A percentile compares a stretch with the other conserved stretches of the same genome.
Evolutionary conservation across 306 rosid genomes (phyloP).

Genomic region (Fragaria nilgerrensis): DNA sequence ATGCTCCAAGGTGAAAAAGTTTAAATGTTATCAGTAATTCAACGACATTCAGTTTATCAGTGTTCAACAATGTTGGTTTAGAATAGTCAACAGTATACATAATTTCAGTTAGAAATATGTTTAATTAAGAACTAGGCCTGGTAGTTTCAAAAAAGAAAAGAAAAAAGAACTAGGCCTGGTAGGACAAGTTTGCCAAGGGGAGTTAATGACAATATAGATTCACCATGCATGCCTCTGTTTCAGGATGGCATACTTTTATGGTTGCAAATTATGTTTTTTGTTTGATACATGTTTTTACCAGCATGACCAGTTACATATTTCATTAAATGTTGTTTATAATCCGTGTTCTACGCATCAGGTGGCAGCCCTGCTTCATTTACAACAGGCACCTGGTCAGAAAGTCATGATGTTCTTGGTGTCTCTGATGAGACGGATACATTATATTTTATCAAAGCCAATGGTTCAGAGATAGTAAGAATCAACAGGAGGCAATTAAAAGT

Average conservation of each 20-base stretch:
- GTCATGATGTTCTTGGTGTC: constrained; percentile 79
- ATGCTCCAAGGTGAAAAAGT: neutral
- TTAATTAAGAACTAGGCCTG: neutral
- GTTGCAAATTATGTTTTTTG: neutral
- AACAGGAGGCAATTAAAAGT: constrained; percentile 57
- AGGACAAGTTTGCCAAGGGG: neutral
- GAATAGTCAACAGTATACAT: neutral
- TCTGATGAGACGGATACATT: constrained; percentile 66
- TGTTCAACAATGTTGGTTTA: neutral
- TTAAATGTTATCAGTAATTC: neutral
- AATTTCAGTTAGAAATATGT: neutral
- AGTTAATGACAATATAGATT: neutral
- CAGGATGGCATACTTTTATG: neutral
- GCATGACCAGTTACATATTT: neutral
- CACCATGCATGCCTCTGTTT: neutral
- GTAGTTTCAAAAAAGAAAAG: neutral
- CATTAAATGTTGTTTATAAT: constrained; percentile 19
- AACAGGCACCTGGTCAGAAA: constrained; percentile 84
- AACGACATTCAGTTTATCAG: neutral
- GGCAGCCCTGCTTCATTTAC: constrained; percentile 61
- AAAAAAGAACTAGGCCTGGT: neutral
- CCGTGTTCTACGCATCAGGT: constrained; percentile 43
- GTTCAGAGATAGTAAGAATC: constrained; percentile 68
- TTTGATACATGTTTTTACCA: neutral
- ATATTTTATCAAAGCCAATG: constrained; percentile 73